Percentiles rank a stretch among this genome's conserved stretches.
Conservation (phyloP, 495 filamentous ascomycete species). For the Evansstolkia leycettana region DNA sequence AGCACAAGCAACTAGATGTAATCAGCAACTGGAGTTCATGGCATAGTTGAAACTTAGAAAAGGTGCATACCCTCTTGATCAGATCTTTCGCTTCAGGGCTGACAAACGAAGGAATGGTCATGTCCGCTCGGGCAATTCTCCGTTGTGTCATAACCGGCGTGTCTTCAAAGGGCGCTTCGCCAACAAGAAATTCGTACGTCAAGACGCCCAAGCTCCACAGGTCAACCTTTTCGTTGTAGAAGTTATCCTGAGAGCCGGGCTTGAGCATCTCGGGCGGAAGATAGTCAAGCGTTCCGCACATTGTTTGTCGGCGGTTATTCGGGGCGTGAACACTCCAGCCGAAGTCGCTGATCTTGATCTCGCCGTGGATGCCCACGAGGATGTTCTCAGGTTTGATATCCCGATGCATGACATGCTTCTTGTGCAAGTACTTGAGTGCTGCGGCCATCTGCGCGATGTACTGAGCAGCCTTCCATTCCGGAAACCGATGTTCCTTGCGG, state of each 20-base stretch:
- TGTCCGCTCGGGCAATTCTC: slow-evolving; percentile 79
- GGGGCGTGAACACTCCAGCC: slow-evolving; percentile 98
- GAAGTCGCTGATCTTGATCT: slow-evolving; percentile 98
- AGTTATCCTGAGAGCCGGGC: slow-evolving; percentile 65
- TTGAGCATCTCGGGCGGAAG: slow-evolving; percentile 96
- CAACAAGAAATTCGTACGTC: slow-evolving; percentile 92
- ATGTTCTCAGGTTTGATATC: slow-evolving; percentile 99
- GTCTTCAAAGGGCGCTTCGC: slow-evolving; percentile 94
- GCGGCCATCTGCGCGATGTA: slow-evolving; percentile 99
- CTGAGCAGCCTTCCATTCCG: slow-evolving; percentile 91
- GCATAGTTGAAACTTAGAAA: too few relatives aligned
- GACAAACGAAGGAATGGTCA: slow-evolving; percentile 83
- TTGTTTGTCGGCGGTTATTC: slow-evolving; percentile 84
- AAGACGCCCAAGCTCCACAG: slow-evolving; percentile 91
- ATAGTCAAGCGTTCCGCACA: slow-evolving; percentile 97
- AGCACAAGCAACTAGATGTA: slow-evolving; percentile 67
- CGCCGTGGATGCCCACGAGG: slow-evolving; percentile 89
- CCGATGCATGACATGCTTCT: slow-evolving; percentile 96
- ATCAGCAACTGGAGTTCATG: slow-evolving; percentile 5
- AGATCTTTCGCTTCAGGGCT: slow-evolving; percentile 84
- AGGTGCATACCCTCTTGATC: slow-evolving; percentile 77
- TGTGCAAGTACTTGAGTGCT: slow-evolving; percentile 83
- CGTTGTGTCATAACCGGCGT: slow-evolving; percentile 89
- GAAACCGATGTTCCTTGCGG: slow-evolving; percentile 73
- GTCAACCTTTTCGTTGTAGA: slow-evolving; percentile 90